phyloP scores from a whole-genome alignment of 2,329 filamentous ascomycete genomes.

The Alternaria tenuissima region DNA sequence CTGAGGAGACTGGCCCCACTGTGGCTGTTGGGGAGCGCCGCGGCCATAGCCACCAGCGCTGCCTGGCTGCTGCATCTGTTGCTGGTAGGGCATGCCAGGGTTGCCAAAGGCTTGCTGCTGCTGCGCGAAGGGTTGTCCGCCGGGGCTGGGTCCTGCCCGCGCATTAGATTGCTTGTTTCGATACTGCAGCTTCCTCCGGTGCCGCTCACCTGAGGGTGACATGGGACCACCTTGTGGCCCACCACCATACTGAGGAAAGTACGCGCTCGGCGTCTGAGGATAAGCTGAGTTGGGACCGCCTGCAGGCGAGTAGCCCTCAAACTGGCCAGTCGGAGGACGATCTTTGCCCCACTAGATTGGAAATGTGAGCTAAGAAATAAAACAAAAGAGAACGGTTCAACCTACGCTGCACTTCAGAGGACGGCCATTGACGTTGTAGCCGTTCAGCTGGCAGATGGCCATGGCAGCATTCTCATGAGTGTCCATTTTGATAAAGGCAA shows the following conservation, averaged over 20 bases:
- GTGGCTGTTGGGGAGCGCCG: conserved; percentile 65
- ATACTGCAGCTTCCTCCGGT: conserved; percentile 46
- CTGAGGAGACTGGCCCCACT: conserved; percentile 61
- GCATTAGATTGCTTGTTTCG: conserved; percentile 50
- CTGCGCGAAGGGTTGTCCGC: conserved; percentile 68
- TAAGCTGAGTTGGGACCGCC: conserved; percentile 75
- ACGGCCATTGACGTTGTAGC: conserved; percentile 96
- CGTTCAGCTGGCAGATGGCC: conserved; percentile 97
- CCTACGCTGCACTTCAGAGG: conserved; percentile 98
- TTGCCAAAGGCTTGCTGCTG: conserved; percentile 67
- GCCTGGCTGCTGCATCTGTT: conserved; percentile 57
- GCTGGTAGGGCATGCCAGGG: conserved; percentile 61
- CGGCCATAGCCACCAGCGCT: conserved; percentile 87
- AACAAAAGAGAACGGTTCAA: conserved; percentile 44
- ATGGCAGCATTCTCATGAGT: conserved; percentile 97
- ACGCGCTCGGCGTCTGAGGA: conserved; percentile 78
- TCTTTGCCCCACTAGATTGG: conserved; percentile 92
- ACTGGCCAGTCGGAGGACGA: conserved; percentile 84
- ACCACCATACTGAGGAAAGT: conserved; percentile 95
- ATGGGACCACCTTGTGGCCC: conserved; percentile 61
- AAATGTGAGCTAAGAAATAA: conserved; percentile 37
- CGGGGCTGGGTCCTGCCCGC: conserved; percentile 62
- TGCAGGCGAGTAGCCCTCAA: conserved; percentile 85
- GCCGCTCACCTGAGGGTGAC: conserved; percentile 64
- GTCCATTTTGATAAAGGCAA: conserved; percentile 99